Evolutionary conservation across 805 yeast genomes (phyloP).

Genomic region (Kodamaea kakaduensis): DNA sequence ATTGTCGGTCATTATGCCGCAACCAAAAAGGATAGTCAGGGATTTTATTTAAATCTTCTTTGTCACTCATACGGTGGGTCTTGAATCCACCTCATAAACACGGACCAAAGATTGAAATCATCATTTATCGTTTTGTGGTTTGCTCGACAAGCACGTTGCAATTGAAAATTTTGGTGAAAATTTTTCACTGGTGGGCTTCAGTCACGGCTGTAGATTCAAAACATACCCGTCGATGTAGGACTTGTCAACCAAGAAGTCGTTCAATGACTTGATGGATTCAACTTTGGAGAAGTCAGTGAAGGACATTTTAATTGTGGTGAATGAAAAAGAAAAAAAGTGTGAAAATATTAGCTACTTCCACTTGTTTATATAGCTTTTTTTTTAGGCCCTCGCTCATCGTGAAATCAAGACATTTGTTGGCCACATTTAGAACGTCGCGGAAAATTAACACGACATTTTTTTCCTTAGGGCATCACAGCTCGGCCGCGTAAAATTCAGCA

Average conservation of each 20-base stretch:
- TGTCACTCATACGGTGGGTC: slow-evolving; percentile 95
- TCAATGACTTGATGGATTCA: slow-evolving; percentile 59
- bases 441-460: neutral
- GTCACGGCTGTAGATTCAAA: no score
- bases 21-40: slow-evolving; percentile 15
- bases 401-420: neutral
- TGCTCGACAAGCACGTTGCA: slow-evolving; percentile 2
- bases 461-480: slow-evolving; percentile 2
- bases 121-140: slow-evolving; percentile 36
- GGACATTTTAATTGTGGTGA: slow-evolving; percentile 47
- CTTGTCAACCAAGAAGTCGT: slow-evolving; percentile 85
- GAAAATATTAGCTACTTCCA: slow-evolving; percentile 1
- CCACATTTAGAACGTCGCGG: slow-evolving; percentile 1
- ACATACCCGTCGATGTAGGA: slow-evolving; percentile 96
- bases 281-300: slow-evolving; percentile 77
- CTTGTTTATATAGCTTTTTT: slow-evolving; percentile 3
- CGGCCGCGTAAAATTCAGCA: slow-evolving; percentile 1
- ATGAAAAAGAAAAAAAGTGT: slow-evolving; percentile 1
- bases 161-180: slow-evolving; percentile 2
- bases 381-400: neutral
- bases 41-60: slow-evolving; percentile 31
- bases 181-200: no score
- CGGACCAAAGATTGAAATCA: slow-evolving; percentile 84
- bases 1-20: slow-evolving; percentile 7
- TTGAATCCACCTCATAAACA: slow-evolving; percentile 94